These are phyloP conservation scores for Phytophthora ohioensis DNA, from an alignment of 352 stramenopile species.

Conservation along the genomic window DNA sequence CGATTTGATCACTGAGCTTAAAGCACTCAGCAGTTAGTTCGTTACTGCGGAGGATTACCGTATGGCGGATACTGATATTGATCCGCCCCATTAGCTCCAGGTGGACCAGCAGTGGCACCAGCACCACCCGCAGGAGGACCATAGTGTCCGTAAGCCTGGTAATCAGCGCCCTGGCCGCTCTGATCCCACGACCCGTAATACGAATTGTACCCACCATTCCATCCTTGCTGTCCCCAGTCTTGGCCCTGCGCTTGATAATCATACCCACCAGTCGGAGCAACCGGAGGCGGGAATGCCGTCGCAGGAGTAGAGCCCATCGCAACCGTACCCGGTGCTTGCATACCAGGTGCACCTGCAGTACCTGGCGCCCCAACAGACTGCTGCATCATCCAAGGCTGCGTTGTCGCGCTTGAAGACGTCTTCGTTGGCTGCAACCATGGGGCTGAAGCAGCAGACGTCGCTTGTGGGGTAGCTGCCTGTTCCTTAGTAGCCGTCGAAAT, in stretches of 20 bases:
- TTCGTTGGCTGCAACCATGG: constrained; percentile 80
- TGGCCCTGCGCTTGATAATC: constrained; percentile 47
- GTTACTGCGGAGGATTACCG: constrained; percentile 44
- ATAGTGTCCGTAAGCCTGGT: constrained; percentile 54
- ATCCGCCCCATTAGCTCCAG: constrained; percentile 30
- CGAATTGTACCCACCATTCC: constrained; percentile 55
- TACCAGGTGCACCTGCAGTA: constrained; percentile 30
- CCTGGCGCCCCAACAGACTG: constrained; percentile 51
- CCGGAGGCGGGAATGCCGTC: constrained; percentile 61
- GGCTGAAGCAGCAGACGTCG: constrained; percentile 42
- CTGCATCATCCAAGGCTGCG: constrained; percentile 76
- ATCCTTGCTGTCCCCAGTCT: constrained; percentile 47
- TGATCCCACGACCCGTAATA: constrained; percentile 66
- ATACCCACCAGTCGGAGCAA: constrained; percentile 45
- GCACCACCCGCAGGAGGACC: constrained; percentile 23
- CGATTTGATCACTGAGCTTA: constrained; percentile 16
- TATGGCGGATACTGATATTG: constrained; percentile 65
- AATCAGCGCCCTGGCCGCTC: constrained; percentile 35
- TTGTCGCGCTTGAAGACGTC: constrained; percentile 39
- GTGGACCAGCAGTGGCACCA: constrained; percentile 23
- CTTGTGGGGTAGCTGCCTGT: constrained; percentile 7
- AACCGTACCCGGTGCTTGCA: constrained; percentile 28
- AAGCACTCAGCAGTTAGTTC: constrained; percentile 32
- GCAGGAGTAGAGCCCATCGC: constrained; percentile 52
- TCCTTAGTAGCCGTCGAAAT: constrained; percentile 66